Percentiles rank a stretch among this genome's conserved stretches.
phyloP scores from a whole-genome alignment of 129 eudicot species.

The Helichrysum umbraculigerum region DNA sequence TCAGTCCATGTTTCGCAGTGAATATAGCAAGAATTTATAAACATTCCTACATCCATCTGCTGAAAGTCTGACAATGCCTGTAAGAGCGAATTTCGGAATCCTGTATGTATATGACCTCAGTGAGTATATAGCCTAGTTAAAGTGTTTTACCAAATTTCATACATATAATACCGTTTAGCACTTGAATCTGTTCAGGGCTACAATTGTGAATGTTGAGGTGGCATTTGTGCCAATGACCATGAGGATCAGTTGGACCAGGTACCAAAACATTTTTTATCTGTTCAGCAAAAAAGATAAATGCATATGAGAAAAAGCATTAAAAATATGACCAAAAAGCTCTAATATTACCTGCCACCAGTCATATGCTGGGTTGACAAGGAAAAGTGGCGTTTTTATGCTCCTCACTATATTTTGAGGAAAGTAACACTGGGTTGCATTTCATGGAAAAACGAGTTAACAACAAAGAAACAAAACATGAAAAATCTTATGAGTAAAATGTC shows the following conservation, averaged over 20 bases:
- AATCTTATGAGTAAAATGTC: background rate
- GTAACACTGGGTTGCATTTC: constrained; percentile 66
- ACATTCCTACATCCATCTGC: constrained; percentile 63
- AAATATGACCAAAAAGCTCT: background rate
- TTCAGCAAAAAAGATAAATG: constrained; percentile 6
- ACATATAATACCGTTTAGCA: constrained; percentile 61
- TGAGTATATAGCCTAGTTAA: constrained; percentile 8
- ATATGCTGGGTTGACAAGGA: constrained; percentile 88
- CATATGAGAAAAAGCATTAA: constrained; percentile 1
- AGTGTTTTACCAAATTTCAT: constrained; percentile 22
- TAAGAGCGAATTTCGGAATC: constrained; percentile 65
- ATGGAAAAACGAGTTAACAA: constrained; percentile 13
- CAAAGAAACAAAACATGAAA: constrained; percentile 5
- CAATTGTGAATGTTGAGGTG: constrained; percentile 57
- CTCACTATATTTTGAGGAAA: constrained; percentile 70
- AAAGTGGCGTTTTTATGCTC: constrained; percentile 74
- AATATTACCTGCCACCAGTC: constrained; percentile 92
- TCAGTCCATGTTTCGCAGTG: constrained; percentile 96
- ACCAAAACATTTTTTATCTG: constrained; percentile 79
- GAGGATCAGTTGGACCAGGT: constrained; percentile 63
- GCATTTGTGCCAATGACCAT: constrained; percentile 71
- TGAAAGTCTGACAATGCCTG: constrained; percentile 54
- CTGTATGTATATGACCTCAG: constrained; percentile 32
- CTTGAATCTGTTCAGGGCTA: constrained; percentile 58
- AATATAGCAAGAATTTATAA: constrained; percentile 79